phyloP scores from a whole-genome alignment of 1,284 basidiomycete genomes.

The Polyporus tsugae region DNA sequence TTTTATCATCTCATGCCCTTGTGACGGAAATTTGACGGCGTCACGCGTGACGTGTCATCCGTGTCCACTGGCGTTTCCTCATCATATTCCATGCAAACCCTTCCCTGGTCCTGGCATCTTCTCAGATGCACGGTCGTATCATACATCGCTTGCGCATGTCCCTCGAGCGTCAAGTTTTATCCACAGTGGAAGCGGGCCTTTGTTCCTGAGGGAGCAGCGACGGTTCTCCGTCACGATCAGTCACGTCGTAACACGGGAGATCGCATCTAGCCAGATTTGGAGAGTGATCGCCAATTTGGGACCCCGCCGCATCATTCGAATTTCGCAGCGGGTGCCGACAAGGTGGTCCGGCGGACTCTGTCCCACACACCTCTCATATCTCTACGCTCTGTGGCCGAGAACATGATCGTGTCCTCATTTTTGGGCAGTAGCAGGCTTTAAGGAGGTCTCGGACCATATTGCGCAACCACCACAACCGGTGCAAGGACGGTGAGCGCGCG shows the following conservation, averaged over 20 bases:
- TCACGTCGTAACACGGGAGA: constrained; percentile 30
- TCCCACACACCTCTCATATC: not conserved
- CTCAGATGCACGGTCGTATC: not conserved
- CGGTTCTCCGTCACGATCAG: constrained; percentile 2
- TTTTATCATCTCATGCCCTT: constrained; percentile 47
- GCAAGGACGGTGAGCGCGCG: not conserved
- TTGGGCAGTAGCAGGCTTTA: not conserved
- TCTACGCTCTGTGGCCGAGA: not conserved
- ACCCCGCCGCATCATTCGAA: constrained; percentile 28
- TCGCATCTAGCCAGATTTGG: constrained; percentile 15
- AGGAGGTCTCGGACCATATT: not conserved
- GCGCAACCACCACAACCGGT: not conserved
- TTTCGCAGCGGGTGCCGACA: constrained; percentile 5
- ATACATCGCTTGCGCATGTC: not conserved
- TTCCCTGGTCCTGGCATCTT: not conserved
- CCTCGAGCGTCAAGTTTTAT: not conserved
- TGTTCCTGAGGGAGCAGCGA: not conserved
- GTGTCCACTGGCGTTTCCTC: constrained; percentile 24
- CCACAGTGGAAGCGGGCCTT: not conserved
- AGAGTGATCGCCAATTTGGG: constrained; percentile 25
- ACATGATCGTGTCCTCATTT: not conserved
- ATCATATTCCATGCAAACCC: constrained; percentile 21
- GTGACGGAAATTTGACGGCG: constrained; percentile 48
- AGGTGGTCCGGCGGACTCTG: not conserved
- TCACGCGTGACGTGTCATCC: constrained; percentile 46